These are phyloP conservation scores for Prosopis cineraria DNA, from an alignment of 306 rosid genomes.

Conservation along the genomic window DNA sequence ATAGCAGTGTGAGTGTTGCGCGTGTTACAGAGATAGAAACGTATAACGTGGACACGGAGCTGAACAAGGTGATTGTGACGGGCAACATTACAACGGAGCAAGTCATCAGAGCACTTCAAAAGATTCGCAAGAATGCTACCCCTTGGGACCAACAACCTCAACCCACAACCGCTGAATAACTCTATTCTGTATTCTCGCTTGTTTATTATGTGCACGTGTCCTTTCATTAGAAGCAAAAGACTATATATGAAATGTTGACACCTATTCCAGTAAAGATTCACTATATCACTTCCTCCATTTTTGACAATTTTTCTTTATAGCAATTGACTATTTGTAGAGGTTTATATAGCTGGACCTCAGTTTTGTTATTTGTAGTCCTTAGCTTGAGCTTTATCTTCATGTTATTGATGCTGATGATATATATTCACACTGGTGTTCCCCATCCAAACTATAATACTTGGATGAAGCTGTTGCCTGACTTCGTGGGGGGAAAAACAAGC, in stretches of 20 bases:
- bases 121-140: conserved; percentile 63
- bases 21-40: conserved; percentile 70
- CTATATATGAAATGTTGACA: no score
- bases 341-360: no score
- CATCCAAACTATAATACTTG: neutral
- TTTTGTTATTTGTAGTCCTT: no score
- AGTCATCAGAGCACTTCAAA: conserved; percentile 68
- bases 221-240: no score
- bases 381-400: no score
- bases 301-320: no score
- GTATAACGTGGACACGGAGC: conserved; percentile 66
- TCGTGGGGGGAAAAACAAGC: neutral
- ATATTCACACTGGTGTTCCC: neutral
- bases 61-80: conserved; percentile 72
- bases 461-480: neutral
- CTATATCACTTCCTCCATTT: neutral
- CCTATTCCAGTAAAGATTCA: no score
- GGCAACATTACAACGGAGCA: conserved; percentile 73
- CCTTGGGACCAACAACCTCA: conserved; percentile 54
- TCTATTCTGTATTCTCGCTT: no score
- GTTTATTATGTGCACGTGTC: no score
- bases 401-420: no score
- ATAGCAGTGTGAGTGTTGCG: neutral
- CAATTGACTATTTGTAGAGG: no score
- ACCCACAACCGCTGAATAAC: conserved; percentile 24